Evolutionary conservation across 1,139 yeast genomes (phyloP).

Genomic region (Taphrina pruni): DNA sequence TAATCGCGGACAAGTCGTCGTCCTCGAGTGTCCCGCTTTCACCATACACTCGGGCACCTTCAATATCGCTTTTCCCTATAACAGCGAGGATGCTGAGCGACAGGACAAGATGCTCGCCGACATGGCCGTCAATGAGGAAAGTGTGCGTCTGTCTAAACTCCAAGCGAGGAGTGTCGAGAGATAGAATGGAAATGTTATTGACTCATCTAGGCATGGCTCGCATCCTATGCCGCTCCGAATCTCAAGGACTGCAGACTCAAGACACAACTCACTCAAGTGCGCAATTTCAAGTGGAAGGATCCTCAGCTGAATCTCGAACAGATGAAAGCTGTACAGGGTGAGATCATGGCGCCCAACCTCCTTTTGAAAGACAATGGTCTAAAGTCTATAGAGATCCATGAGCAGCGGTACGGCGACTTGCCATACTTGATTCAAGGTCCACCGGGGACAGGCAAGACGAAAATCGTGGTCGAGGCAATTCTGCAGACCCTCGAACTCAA

Average conservation of each 20-base stretch:
- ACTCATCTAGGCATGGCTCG: slow-evolving; percentile 16
- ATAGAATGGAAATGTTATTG: no score
- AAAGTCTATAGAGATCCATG: slow-evolving; percentile 35
- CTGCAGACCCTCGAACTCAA: slow-evolving; percentile 39
- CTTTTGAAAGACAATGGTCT: no score
- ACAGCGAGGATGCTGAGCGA: slow-evolving; percentile 11
- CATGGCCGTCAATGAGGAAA: slow-evolving; percentile 14
- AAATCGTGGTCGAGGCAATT: slow-evolving; percentile 45
- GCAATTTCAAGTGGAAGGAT: slow-evolving; percentile 44
- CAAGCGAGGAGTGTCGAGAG: no score
- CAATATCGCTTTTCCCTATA: slow-evolving; percentile 42
- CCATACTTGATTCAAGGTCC: slow-evolving; percentile 46
- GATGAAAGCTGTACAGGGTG: slow-evolving; percentile 40
- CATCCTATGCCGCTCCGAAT: slow-evolving; percentile 42
- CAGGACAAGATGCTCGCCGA: slow-evolving; percentile 2
- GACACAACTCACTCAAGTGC: slow-evolving; percentile 34
- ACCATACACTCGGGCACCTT: slow-evolving; percentile 41
- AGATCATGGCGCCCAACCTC: background rate
- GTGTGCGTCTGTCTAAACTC: background rate
- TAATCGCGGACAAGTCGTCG: slow-evolving; percentile 41
- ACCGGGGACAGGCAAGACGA: slow-evolving; percentile 47
- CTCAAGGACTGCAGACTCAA: slow-evolving; percentile 40
- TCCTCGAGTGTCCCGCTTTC: slow-evolving; percentile 41
- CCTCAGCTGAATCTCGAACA: slow-evolving; percentile 44
- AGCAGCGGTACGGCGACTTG: slow-evolving; percentile 42